These are phyloP conservation scores for Setomelanomma holmii DNA, from an alignment of 2,329 filamentous ascomycete genomes.

Conservation along the genomic window DNA sequence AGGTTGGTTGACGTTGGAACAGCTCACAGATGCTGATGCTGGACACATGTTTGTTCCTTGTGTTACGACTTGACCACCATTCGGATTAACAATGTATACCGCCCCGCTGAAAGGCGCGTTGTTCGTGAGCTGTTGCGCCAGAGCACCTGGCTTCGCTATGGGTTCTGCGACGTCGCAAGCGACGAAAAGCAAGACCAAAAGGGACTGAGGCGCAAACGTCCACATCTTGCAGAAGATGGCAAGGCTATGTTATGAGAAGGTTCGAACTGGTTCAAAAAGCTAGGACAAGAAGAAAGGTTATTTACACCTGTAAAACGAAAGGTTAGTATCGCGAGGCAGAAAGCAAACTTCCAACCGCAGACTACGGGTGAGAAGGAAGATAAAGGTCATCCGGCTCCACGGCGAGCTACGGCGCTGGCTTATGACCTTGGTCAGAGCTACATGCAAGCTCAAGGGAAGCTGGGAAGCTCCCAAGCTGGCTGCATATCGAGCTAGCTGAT, in stretches of 20 bases:
- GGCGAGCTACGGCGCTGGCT: conserved; percentile 25
- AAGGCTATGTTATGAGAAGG: background rate
- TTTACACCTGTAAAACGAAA: background rate
- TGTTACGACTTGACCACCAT: conserved; percentile 45
- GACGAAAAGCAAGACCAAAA: conserved; percentile 18
- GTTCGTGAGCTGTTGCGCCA: conserved; percentile 39
- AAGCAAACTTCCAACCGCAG: conserved; percentile 7
- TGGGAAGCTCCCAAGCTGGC: conserved; percentile 35
- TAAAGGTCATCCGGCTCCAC: conserved; percentile 17
- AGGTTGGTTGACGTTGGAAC: conserved; percentile 50
- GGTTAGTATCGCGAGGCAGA: conserved; percentile 17
- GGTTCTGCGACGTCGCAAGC: conserved; percentile 29
- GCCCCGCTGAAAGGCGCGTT: conserved; percentile 51
- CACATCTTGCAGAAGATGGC: conserved; percentile 20
- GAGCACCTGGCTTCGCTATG: conserved; percentile 34
- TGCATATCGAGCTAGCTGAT: conserved; percentile 39
- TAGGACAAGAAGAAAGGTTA: background rate
- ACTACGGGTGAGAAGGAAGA: conserved; percentile 9
- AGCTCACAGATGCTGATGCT: conserved; percentile 48
- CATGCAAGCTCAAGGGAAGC: conserved; percentile 30
- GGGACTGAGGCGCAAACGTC: conserved; percentile 14
- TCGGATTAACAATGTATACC: conserved; percentile 46
- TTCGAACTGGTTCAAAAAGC: background rate
- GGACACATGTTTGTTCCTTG: conserved; percentile 44
- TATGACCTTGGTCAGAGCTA: conserved; percentile 33